phyloP scores from a whole-genome alignment of 2,329 filamentous ascomycete species.

The Paramyrothecium sp. region DNA sequence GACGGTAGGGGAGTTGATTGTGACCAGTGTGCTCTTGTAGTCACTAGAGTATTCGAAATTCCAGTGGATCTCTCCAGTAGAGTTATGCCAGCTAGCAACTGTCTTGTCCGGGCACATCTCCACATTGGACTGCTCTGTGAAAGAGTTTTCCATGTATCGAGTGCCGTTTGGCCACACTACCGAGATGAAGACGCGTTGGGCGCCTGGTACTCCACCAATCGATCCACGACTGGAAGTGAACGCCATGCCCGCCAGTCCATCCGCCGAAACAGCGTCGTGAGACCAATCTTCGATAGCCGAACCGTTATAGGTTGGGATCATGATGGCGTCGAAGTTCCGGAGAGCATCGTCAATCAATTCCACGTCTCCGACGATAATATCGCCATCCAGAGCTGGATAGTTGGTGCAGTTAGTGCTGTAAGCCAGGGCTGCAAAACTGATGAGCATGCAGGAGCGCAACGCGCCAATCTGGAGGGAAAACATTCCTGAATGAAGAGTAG shows the following conservation, averaged over 20 bases:
- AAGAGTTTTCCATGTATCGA: conserved; percentile 12
- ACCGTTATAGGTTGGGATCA: too few species aligned
- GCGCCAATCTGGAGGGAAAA: too few species aligned
- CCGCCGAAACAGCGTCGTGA: conserved; percentile 8
- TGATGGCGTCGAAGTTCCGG: too few species aligned
- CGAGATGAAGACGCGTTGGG: conserved; percentile 12
- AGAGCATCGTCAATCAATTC: too few species aligned
- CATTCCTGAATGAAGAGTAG: too few species aligned
- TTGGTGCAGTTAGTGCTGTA: too few species aligned
- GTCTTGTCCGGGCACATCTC: conserved; percentile 7
- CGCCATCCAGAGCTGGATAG: too few species aligned
- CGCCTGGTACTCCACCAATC: conserved; percentile 5
- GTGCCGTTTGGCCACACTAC: conserved; percentile 14
- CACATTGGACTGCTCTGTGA: conserved; percentile 9
- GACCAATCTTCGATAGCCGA: conserved; percentile 9
- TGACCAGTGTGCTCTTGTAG: conserved; percentile 9
- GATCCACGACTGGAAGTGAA: conserved; percentile 11
- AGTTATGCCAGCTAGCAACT: conserved; percentile 7
- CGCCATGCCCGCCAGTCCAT: conserved; percentile 11
- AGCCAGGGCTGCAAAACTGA: too few species aligned
- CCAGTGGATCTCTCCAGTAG: conserved; percentile 7
- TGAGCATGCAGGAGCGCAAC: too few species aligned
- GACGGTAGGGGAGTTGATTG: conserved; percentile 14
- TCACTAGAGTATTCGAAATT: conserved; percentile 10
- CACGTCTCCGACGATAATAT: too few species aligned